Conservation (phyloP, 768 basidiomycete species). For the Exsudoporus frostii region DNA sequence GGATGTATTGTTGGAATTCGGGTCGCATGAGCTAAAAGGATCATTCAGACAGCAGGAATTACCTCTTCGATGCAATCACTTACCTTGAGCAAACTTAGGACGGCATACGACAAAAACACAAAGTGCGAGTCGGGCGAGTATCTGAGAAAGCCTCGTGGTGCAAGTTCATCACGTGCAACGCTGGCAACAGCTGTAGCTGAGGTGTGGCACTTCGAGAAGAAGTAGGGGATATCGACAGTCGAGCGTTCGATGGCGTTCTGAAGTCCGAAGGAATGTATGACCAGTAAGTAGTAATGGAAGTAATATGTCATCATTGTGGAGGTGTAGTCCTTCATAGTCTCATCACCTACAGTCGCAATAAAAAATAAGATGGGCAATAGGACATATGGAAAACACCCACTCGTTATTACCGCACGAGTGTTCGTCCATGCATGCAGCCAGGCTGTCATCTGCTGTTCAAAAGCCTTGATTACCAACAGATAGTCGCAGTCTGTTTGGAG, state of each 20-base stretch:
- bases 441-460: slow-evolving; percentile 71
- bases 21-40: slow-evolving; percentile 70
- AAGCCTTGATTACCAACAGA: slow-evolving; percentile 75
- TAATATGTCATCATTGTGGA: slow-evolving; percentile 58
- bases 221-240: slow-evolving; percentile 72
- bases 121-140: slow-evolving; percentile 91
- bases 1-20: slow-evolving; percentile 74
- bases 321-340: slow-evolving; percentile 25
- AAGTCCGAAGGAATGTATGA: slow-evolving; percentile 93
- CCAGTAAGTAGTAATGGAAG: slow-evolving; percentile 80
- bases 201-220: slow-evolving; percentile 76
- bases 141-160: slow-evolving; percentile 70
- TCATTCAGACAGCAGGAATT: slow-evolving; percentile 9
- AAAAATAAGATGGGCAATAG: slow-evolving; percentile 1
- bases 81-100: slow-evolving; percentile 90
- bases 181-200: slow-evolving; percentile 67
- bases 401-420: slow-evolving; percentile 10
- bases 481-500: slow-evolving; percentile 85
- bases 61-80: slow-evolving; percentile 8
- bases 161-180: slow-evolving; percentile 75
- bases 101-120: slow-evolving; percentile 90
- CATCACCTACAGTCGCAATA: slow-evolving; percentile 20
- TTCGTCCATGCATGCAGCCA: slow-evolving; percentile 56
- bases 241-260: slow-evolving; percentile 90
- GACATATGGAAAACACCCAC: slow-evolving; percentile 13